Evolutionary conservation across 306 rosid species (phyloP).

Genomic region (Amphicarpaea edgeworthii): DNA sequence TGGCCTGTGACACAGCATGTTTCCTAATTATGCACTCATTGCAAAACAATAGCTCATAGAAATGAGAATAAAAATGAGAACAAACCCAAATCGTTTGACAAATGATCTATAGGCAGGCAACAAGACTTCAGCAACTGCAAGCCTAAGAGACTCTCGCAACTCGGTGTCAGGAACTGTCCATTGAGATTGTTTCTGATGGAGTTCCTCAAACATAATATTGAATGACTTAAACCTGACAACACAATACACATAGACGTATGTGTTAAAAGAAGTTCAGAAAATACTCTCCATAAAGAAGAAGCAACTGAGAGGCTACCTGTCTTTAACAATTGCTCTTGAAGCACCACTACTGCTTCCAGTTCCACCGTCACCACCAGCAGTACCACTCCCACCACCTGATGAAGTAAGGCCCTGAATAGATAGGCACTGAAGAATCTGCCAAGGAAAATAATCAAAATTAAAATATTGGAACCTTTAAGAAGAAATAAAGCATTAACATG

Average conservation of each 20-base stretch:
- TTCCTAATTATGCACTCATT: conserved; percentile 31
- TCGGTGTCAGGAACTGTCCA: conserved; percentile 96
- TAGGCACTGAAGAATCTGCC: conserved; percentile 89
- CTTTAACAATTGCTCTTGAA: conserved; percentile 93
- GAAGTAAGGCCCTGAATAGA: conserved; percentile 86
- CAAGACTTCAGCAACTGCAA: conserved; percentile 92
- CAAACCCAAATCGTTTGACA: conserved; percentile 85
- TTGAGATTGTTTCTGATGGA: conserved; percentile 96
- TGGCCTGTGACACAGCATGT: conserved; percentile 58
- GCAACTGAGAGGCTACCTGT: conserved; percentile 58
- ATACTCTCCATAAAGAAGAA: background rate
- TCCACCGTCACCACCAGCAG: conserved; percentile 75
- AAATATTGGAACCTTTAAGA: background rate
- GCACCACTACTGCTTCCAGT: conserved; percentile 85
- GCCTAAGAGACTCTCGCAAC: conserved; percentile 94
- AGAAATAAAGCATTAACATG: background rate
- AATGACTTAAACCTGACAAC: conserved; percentile 77
- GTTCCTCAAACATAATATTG: conserved; percentile 90
- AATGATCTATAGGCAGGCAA: conserved; percentile 94
- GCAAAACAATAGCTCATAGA: conserved; percentile 1
- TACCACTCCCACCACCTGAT: conserved; percentile 81
- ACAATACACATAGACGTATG: conserved; percentile 18
- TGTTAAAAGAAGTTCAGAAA: conserved; percentile 21
- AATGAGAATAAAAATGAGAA: conserved; percentile 40
- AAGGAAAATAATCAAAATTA: conserved; percentile 41